Conservation (phyloP, 257 asterid species). For the Linderniella brevidens region DNA sequence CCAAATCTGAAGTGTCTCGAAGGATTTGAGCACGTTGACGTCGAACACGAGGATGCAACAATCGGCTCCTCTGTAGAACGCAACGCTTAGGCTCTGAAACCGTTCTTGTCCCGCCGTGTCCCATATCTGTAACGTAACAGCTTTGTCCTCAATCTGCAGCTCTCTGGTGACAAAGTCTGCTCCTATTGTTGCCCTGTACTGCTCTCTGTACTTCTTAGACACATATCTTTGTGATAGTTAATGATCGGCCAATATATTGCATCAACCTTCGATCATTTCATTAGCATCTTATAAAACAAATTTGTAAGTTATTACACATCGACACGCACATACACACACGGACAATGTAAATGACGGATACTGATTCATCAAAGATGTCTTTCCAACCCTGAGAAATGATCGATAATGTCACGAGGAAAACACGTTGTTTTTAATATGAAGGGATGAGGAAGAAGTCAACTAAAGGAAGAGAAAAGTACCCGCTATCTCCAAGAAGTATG, state of each 20-base stretch:
- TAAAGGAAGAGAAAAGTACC: constrained; percentile 15
- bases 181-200: constrained; percentile 96
- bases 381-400: constrained; percentile 66
- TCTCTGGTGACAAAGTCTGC: constrained; percentile 98
- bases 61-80: constrained; percentile 90
- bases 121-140: constrained; percentile 97
- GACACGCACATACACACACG: too few species aligned
- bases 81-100: constrained; percentile 70
- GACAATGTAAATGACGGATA: constrained; percentile 27
- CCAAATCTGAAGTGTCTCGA: constrained; percentile 78
- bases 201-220: constrained; percentile 89
- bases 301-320: too few species aligned
- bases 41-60: constrained; percentile 77
- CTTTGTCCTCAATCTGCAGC: constrained; percentile 78
- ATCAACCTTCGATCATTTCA: too few species aligned
- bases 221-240: constrained; percentile 38
- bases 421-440: background rate
- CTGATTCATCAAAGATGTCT: constrained; percentile 98
- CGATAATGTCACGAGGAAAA: constrained; percentile 3
- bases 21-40: constrained; percentile 55
- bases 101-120: constrained; percentile 94
- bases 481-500: constrained; percentile 98
- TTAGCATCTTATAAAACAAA: too few species aligned
- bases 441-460: background rate
- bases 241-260: too few species aligned